Evolutionary conservation across 371 early-diverging fungal genomes (phyloP).

Genomic region (Mucor saturninus): DNA sequence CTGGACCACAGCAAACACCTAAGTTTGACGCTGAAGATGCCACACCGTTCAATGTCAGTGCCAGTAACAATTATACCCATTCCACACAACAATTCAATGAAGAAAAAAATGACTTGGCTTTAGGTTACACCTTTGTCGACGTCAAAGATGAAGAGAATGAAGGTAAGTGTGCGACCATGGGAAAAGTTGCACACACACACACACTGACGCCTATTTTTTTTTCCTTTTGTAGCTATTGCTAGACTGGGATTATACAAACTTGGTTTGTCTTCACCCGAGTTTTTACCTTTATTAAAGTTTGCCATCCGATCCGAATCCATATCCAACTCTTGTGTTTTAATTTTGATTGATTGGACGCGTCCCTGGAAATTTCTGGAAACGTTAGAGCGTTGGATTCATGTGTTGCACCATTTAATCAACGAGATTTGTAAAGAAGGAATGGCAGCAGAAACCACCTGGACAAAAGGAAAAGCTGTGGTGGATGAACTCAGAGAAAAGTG

Average conservation of each 20-base stretch:
- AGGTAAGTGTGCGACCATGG: constrained; percentile 39
- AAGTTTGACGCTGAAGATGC: constrained; percentile 28
- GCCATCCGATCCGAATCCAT: constrained; percentile 70
- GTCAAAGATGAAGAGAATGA: constrained; percentile 80
- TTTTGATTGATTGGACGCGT: constrained; percentile 87
- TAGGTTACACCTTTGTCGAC: constrained; percentile 79
- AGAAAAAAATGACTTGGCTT: constrained; percentile 64
- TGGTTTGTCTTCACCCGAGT: constrained; percentile 68
- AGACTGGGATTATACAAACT: constrained; percentile 82
- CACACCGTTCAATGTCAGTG: constrained; percentile 23
- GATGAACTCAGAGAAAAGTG: constrained; percentile 70
- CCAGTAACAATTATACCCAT: constrained; percentile 29
- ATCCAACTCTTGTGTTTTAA: constrained; percentile 63
- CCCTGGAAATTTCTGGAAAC: constrained; percentile 86
- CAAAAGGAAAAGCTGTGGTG: constrained; percentile 63
- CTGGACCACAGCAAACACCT: constrained; percentile 35
- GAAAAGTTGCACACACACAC: too few species aligned
- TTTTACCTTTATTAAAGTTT: constrained; percentile 70
- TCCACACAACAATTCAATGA: constrained; percentile 23
- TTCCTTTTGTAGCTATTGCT: constrained; percentile 56
- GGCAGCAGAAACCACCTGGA: constrained; percentile 40
- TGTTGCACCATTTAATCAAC: constrained; percentile 61
- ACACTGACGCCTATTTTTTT: background rate
- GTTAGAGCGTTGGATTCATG: constrained; percentile 74
- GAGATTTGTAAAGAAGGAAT: constrained; percentile 53